Percentiles rank a stretch among this genome's conserved stretches.
Evolutionary conservation across 345 rosid species (phyloP).

Genomic region (Hibiscus mutabilis): DNA sequence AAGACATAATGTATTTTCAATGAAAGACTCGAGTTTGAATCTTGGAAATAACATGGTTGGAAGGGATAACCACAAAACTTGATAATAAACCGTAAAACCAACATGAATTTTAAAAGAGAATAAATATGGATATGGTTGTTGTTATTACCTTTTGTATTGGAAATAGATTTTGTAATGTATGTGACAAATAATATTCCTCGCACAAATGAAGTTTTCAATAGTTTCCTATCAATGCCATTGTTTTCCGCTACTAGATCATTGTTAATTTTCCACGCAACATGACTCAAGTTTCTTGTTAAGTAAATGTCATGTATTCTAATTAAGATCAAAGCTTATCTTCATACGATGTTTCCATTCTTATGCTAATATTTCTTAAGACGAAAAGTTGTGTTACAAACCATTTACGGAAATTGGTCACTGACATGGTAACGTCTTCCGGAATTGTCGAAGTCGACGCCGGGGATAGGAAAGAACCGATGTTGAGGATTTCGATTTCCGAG

Average conservation of each 20-base stretch:
- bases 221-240: neutral
- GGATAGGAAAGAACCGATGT: neutral
- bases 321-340: neutral
- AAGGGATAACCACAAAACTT: too few species aligned
- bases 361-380: neutral
- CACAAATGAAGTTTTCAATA: neutral
- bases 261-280: neutral
- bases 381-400: neutral
- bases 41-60: too few species aligned
- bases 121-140: neutral
- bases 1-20: too few species aligned
- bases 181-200: neutral
- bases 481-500: neutral
- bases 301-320: neutral
- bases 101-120: neutral
- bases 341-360: neutral
- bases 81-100: too few species aligned
- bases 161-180: neutral
- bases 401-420: neutral
- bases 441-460: neutral
- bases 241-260: neutral
- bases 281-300: neutral
- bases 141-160: neutral
- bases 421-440: neutral
- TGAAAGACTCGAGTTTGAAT: too few species aligned